Base-by-base conservation (phyloP, 176 grass and related monocot genomes). In the Lolium perenne region DNA sequence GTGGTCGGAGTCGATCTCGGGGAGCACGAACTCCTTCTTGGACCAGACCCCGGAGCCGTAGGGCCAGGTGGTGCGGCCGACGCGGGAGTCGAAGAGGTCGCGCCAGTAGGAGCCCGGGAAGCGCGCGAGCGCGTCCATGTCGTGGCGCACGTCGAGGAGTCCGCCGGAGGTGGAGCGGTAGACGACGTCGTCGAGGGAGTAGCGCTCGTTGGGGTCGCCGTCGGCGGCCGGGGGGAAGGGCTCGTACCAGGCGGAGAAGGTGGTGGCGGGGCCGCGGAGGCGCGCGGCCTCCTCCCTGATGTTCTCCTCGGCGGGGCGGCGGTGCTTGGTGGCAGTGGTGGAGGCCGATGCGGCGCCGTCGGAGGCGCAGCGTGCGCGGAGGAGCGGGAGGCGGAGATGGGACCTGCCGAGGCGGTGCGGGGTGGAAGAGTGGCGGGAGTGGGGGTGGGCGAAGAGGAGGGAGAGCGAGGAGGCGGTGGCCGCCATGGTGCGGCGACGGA, bases 1-100 rank as follows among this genome's bases (percentile, higher is more conserved):
- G 85, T 95, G 93, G 77, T 95, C 90, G 74, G 88, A 74, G 75
- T 95, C 88, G 82, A 95, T 95, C 85, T 92, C 88, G 1, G 94
- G 94, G 23, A 93, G 90, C 41, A 93, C 91, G 78, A 90, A 92
- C 94, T 95, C 91, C 84, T 92, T 93, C 88, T 95, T 95, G 66
- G 89, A 91, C 91, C 91, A 93, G 50, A 95, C 91, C 0, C 89
- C 91, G 11, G 91, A 93, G 53, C 94, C 94, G 75, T 93, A 93
- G 56, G 91, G 94, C 91, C 89, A 93, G 76, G 92, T 71, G 73
- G 91, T 91, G 82, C 78, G 75, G 17, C 94, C 91, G 23, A 89
- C 85, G 91, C 94, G 91, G 38, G 91, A 93, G 82, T 93, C 79
- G 79, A 93, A 94, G 46, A 93, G 89, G 64, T 89, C 87, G 26